These are phyloP conservation scores for Podaxis sp. DNA, from an alignment of 768 basidiomycete species.

Conservation along the genomic window DNA sequence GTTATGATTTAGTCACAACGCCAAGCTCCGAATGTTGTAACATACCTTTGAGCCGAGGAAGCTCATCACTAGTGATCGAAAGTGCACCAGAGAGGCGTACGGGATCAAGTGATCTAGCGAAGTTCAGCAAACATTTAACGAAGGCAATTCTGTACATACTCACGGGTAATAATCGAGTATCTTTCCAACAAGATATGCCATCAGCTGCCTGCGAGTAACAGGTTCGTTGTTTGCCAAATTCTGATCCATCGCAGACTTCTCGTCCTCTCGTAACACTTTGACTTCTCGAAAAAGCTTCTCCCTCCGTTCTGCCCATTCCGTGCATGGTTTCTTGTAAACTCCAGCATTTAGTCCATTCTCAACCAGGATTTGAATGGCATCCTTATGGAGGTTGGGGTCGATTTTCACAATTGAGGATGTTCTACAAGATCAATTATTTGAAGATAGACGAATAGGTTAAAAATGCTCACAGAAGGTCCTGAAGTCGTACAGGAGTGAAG, in stretches of 20 bases:
- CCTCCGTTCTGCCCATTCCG: conserved; percentile 1
- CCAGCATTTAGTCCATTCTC: neutral
- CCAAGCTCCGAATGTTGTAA: neutral
- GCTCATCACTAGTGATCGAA: neutral
- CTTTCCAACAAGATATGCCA: conserved; percentile 1
- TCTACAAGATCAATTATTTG: neutral
- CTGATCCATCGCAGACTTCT: neutral
- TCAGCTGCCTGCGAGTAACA: neutral
- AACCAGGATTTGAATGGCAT: neutral
- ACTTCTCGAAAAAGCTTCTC: neutral
- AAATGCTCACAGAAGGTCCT: conserved; percentile 1
- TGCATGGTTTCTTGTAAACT: neutral
- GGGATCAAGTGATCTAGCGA: neutral
- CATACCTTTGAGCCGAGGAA: conserved; percentile 2
- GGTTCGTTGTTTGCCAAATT: neutral
- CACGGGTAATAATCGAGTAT: conserved; percentile 10
- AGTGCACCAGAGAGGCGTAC: neutral
- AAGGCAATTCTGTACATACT: neutral
- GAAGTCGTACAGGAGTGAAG: neutral
- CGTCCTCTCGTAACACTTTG: neutral
- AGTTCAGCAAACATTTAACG: neutral
- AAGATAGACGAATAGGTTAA: neutral
- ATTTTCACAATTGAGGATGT: neutral
- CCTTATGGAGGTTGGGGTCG: neutral
- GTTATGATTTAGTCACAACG: neutral